Conservation (phyloP, 352 stramenopile species). For the Pythium sp. region DNA sequence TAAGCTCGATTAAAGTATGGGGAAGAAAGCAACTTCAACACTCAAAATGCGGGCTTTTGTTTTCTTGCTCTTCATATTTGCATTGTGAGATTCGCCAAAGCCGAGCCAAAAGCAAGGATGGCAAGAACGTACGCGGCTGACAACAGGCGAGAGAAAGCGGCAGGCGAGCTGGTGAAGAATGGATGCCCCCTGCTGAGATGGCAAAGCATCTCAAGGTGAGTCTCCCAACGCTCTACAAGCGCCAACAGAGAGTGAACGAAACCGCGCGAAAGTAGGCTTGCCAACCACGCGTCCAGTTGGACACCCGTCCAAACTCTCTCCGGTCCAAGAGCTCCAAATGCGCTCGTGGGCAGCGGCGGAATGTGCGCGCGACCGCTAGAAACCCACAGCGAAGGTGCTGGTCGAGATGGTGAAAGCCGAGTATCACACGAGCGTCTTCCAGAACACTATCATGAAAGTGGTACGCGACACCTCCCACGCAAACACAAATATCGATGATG, state of each 20-base stretch:
- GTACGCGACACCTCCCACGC: not conserved
- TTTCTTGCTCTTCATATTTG: too few species aligned
- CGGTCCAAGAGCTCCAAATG: not conserved
- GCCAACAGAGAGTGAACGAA: not conserved
- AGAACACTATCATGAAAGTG: not conserved
- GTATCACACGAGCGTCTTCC: not conserved
- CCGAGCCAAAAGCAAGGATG: not conserved
- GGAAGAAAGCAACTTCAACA: too few species aligned
- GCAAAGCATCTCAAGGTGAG: not conserved
- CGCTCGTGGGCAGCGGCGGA: not conserved
- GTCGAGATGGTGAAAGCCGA: not conserved
- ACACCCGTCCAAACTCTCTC: not conserved
- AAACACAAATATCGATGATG: not conserved
- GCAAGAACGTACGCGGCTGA: not conserved
- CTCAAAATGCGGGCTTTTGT: too few species aligned
- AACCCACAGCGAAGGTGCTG: not conserved
- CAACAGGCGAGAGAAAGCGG: not conserved
- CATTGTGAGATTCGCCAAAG: not conserved
- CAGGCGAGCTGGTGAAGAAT: not conserved
- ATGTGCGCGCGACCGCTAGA: not conserved
- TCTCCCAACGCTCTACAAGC: not conserved
- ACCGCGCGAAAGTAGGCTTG: not conserved
- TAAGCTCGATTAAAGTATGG: too few species aligned
- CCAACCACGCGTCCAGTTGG: not conserved
- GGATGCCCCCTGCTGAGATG: not conserved